phyloP scores from a whole-genome alignment of 2,329 filamentous ascomycete genomes.

The Calcarisporium arbuscula region DNA sequence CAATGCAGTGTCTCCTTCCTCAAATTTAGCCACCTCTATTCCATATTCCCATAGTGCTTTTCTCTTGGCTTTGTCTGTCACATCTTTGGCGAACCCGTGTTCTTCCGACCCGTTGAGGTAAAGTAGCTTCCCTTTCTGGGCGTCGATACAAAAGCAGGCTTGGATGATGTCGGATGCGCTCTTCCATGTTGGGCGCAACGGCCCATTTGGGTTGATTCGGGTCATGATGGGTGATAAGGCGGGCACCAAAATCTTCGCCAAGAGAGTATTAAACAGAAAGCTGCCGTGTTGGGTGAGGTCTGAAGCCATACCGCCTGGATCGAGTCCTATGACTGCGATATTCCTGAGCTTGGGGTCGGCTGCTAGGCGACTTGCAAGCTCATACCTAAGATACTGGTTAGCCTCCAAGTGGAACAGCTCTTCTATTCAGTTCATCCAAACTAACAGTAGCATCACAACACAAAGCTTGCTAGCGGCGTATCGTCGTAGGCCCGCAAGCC shows the following conservation, averaged over 20 bases:
- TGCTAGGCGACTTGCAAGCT: conserved; percentile 27
- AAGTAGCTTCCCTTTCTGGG: conserved; percentile 19
- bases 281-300: conserved; percentile 21
- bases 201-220: conserved; percentile 23
- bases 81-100: conserved; percentile 20
- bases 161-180: conserved; percentile 25
- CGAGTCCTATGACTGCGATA: conserved; percentile 29
- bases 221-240: conserved; percentile 16
- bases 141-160: conserved; percentile 23
- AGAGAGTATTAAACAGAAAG: conserved; percentile 15
- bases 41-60: conserved; percentile 25
- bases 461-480: conserved; percentile 33
- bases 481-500: conserved; percentile 23
- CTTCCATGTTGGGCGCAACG: conserved; percentile 21
- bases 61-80: conserved; percentile 22
- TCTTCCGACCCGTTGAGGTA: conserved; percentile 29
- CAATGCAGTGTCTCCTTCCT: conserved; percentile 19
- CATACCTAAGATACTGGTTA: conserved; percentile 15
- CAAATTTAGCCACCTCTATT: conserved; percentile 16
- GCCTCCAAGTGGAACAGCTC: no score
- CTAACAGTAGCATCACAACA: conserved; percentile 28
- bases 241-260: conserved; percentile 19
- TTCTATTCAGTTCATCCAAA: no score
- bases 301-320: conserved; percentile 31
- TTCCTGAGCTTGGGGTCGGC: conserved; percentile 25